phyloP scores from a whole-genome alignment of 495 filamentous ascomycete species.

The Terfezia boudieri region DNA sequence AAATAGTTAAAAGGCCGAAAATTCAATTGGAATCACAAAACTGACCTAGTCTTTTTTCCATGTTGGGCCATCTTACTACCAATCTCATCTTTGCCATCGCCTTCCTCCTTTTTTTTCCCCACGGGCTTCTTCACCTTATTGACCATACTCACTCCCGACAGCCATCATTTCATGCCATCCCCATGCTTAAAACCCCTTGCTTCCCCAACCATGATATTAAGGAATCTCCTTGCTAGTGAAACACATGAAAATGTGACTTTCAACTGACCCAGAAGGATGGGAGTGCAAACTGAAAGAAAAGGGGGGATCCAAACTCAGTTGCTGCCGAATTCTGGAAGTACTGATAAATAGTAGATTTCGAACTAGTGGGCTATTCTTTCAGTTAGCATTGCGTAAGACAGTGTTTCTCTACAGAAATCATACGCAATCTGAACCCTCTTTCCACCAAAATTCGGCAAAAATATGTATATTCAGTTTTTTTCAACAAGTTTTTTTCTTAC shows the following conservation, averaged over 20 bases:
- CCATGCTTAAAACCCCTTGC: constrained; percentile 41
- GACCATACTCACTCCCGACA: background rate
- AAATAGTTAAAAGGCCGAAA: too few relatives aligned
- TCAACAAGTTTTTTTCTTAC: constrained; percentile 25
- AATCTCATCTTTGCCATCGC: constrained; percentile 9
- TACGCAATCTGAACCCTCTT: constrained; percentile 36
- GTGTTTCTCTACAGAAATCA: constrained; percentile 20
- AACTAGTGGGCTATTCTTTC: constrained; percentile 36
- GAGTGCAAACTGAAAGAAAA: constrained; percentile 44
- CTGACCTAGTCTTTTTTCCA: constrained; percentile 28
- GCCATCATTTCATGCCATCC: constrained; percentile 22
- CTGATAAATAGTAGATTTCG: constrained; percentile 41
- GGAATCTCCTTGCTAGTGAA: constrained; percentile 38
- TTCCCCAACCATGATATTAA: constrained; percentile 23
- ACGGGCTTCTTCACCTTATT: constrained; percentile 7
- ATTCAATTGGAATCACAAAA: background rate
- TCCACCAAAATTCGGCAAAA: constrained; percentile 30
- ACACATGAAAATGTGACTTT: constrained; percentile 43
- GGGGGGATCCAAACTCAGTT: constrained; percentile 49
- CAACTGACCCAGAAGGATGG: constrained; percentile 54
- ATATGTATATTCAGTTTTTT: constrained; percentile 39
- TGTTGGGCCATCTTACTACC: constrained; percentile 54
- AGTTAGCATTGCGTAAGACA: constrained; percentile 14
- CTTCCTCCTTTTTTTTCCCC: background rate
- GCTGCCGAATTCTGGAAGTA: constrained; percentile 40